Evolutionary conservation across 2,329 filamentous ascomycete species (phyloP), one percentile per base, ranked within the genome.

Genomic region (Scleromitrula shiraiana): DNA sequence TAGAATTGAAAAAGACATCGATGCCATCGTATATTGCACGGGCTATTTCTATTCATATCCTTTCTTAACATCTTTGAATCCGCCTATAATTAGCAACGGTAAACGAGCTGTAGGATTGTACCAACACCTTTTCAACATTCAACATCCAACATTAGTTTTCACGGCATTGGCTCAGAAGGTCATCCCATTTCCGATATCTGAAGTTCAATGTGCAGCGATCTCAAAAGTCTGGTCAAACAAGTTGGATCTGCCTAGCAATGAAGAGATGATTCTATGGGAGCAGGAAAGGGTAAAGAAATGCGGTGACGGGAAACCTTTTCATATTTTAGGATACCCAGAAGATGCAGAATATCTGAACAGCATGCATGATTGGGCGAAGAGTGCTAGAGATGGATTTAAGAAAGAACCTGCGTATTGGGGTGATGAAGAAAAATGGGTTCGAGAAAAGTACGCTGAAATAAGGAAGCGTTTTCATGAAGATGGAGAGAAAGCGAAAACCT

Each of bases 11-110:
- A 68, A 68, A 3, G 70, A 81, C 27, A 67, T 97, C 48, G 90
- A 96, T 59, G 76, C 79, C 1, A 69, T 96, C 5, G 64, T 97
- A 23, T 96, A 91, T 65, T 90, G 87, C 64, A 96, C 91, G 0
- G 91, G 91, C 0, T 97, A 94, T 60, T 77, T 95, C 49, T 95
- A 87, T 67, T 82, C 83, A 5, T 85, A 85, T 50, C 88, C 89
- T 0, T 96, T 95, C 60, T 63, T 83, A 4, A 62, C 64, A 10
- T 62, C 67, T 2, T 55, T 77, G 4, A 59, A 68, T 12, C 66
- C 80, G 0, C 70, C 77, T 0, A 62, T 88, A 2, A 73, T 90
- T 47, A 81, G 77, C 0, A 76, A 80, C 46, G 90, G 90, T 1
- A 76, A 75, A 27, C 76, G 85, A 23, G 81, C 90, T 1, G 71